Percentiles rank a stretch among this genome's conserved stretches.
Conservation (phyloP, 768 basidiomycete species). For the Fomitopsis pulvina region DNA sequence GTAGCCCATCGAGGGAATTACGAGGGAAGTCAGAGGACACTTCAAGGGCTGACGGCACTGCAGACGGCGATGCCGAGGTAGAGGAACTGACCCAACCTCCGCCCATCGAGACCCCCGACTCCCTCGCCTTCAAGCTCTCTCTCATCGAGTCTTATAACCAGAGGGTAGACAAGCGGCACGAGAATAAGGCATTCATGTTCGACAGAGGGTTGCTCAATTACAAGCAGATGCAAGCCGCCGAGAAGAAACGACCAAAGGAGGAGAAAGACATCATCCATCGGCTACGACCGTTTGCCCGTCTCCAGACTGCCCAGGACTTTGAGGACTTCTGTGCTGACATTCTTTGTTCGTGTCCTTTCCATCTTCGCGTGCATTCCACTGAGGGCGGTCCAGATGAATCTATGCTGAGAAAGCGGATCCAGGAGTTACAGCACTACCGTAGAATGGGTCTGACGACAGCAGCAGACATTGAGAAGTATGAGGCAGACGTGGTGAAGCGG, state of each 20-base stretch:
- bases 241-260: slow-evolving; percentile 87
- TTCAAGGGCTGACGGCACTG: slow-evolving; percentile 24
- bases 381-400: slow-evolving; percentile 63
- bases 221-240: slow-evolving; percentile 89
- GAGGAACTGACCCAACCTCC: slow-evolving; percentile 69
- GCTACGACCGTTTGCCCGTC: slow-evolving; percentile 81
- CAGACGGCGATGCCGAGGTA: slow-evolving; percentile 49
- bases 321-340: slow-evolving; percentile 85
- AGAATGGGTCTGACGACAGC: slow-evolving; percentile 76
- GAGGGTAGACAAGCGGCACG: slow-evolving; percentile 76
- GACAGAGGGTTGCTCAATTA: slow-evolving; percentile 89
- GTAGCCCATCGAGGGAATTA: slow-evolving; percentile 30
- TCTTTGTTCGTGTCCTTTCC: slow-evolving; percentile 55
- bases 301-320: slow-evolving; percentile 89
- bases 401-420: slow-evolving; percentile 78
- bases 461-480: slow-evolving; percentile 90
- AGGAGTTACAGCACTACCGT: slow-evolving; percentile 88
- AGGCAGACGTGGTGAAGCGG: slow-evolving; percentile 63
- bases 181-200: slow-evolving; percentile 85
- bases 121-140: slow-evolving; percentile 82
- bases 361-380: neutral
- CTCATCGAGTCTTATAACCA: slow-evolving; percentile 89
- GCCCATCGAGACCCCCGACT: slow-evolving; percentile 78
- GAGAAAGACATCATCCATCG: slow-evolving; percentile 88
- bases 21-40: slow-evolving; percentile 38